Evolutionary conservation across 306 rosid species (phyloP).

Genomic region (Vicia faba): DNA sequence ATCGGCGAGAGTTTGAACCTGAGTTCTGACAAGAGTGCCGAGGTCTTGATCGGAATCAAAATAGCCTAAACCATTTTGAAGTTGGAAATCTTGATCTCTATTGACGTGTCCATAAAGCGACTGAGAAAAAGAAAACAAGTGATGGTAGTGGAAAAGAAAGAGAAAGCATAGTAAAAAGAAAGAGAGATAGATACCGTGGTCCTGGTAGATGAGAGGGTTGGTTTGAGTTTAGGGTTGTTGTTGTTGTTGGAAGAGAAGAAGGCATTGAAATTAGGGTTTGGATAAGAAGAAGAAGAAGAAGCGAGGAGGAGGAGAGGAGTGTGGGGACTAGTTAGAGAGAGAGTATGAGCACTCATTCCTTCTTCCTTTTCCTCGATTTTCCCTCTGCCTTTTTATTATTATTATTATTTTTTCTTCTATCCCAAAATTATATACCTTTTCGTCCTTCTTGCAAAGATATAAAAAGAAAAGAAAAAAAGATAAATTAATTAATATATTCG

Average conservation of each 20-base stretch:
- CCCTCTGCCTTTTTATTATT: background rate
- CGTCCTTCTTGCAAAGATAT: too few relatives aligned
- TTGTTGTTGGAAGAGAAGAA: background rate
- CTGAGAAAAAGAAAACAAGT: constrained; percentile 44
- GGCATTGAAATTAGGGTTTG: background rate
- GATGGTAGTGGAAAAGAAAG: too few relatives aligned
- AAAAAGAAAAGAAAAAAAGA: too few relatives aligned
- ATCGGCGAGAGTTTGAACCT: constrained; percentile 78
- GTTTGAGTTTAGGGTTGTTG: background rate
- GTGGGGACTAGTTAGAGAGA: background rate
- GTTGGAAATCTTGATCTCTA: constrained; percentile 50
- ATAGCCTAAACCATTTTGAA: constrained; percentile 47
- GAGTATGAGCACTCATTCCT: background rate
- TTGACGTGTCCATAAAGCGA: constrained; percentile 61
- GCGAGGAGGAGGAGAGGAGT: background rate
- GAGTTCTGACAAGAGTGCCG: constrained; percentile 77
- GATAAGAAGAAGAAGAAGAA: background rate
- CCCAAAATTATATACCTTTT: too few relatives aligned
- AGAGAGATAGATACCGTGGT: background rate
- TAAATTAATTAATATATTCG: too few relatives aligned
- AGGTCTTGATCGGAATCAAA: constrained; percentile 74
- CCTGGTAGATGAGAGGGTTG: background rate
- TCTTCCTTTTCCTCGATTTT: constrained; percentile 5
- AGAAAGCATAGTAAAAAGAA: too few relatives aligned
- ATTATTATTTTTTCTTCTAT: too few relatives aligned